These are phyloP conservation scores for Gossypium turneri DNA, from an alignment of 345 rosid genomes.

Conservation along the genomic window DNA sequence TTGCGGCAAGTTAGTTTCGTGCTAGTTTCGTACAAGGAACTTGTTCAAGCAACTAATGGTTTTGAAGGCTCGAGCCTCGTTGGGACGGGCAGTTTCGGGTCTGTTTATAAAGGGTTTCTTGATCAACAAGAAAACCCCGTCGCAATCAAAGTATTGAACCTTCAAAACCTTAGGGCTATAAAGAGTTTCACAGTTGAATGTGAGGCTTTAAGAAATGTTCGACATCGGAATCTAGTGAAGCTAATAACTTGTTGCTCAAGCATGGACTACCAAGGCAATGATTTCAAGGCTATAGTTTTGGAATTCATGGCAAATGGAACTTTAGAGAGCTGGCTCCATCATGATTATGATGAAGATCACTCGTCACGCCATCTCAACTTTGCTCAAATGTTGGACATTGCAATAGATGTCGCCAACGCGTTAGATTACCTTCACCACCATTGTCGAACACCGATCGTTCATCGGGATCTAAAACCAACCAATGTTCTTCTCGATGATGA, in stretches of 20 bases:
- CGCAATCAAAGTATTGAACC: conserved; percentile 30
- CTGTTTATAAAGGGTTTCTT: conserved; percentile 27
- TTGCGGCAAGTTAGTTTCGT: neutral
- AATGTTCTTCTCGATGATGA: conserved; percentile 28
- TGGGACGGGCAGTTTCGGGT: conserved; percentile 28
- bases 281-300: conserved; percentile 31
- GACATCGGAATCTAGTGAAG: conserved; percentile 29
- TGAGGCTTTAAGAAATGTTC: conserved; percentile 18
- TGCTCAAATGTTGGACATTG: conserved; percentile 14
- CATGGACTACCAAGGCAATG: conserved; percentile 9
- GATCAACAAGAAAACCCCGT: neutral
- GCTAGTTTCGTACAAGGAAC: conserved; percentile 22
- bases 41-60: conserved; percentile 24
- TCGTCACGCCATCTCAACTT: neutral
- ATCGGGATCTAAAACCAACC: conserved; percentile 27
- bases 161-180: conserved; percentile 17
- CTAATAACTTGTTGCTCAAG: conserved; percentile 26
- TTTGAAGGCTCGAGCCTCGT: conserved; percentile 23
- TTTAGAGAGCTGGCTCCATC: conserved; percentile 8
- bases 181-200: conserved; percentile 31
- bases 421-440: conserved; percentile 28
- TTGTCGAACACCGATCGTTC: conserved; percentile 13
- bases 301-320: conserved; percentile 13
- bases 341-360: neutral
- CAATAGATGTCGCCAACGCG: conserved; percentile 25